Evolutionary conservation across 164 flowering plant genomes (phyloP).

Genomic region (Macadamia tetraphylla): DNA sequence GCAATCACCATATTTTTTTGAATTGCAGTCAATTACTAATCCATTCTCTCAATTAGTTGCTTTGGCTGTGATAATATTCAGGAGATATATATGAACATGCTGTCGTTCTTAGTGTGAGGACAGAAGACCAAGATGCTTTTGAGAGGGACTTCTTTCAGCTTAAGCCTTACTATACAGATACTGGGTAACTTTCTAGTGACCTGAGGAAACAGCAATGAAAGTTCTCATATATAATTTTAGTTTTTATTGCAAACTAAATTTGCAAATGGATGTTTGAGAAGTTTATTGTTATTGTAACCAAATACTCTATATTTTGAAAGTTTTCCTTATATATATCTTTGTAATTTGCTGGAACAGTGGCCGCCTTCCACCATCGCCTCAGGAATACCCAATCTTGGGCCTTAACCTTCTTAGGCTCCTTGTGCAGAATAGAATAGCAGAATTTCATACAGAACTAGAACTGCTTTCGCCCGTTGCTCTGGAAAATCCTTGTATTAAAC

Average conservation of each 20-base stretch:
- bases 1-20: too few relatives aligned
- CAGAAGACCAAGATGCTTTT: background rate
- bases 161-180: constrained; percentile 67
- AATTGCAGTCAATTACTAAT: too few relatives aligned
- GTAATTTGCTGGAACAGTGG: background rate
- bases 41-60: too few relatives aligned
- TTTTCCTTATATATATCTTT: too few relatives aligned
- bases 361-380: constrained; percentile 9
- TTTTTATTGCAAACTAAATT: too few relatives aligned
- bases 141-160: constrained; percentile 17
- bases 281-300: too few relatives aligned
- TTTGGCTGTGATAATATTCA: background rate
- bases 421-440: constrained; percentile 83
- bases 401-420: constrained; percentile 75
- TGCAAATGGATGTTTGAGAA: too few relatives aligned
- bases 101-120: constrained; percentile 47
- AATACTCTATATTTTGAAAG: too few relatives aligned
- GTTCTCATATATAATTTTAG: too few relatives aligned
- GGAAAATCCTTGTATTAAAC: constrained; percentile 77
- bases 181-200: background rate
- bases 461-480: constrained; percentile 62
- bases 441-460: constrained; percentile 84
- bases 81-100: constrained; percentile 38
- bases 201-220: background rate
- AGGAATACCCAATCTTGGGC: constrained; percentile 64